These are phyloP conservation scores for Acephala macrosclerotiorum DNA, from an alignment of 2,329 filamentous ascomycete species.

Conservation along the genomic window DNA sequence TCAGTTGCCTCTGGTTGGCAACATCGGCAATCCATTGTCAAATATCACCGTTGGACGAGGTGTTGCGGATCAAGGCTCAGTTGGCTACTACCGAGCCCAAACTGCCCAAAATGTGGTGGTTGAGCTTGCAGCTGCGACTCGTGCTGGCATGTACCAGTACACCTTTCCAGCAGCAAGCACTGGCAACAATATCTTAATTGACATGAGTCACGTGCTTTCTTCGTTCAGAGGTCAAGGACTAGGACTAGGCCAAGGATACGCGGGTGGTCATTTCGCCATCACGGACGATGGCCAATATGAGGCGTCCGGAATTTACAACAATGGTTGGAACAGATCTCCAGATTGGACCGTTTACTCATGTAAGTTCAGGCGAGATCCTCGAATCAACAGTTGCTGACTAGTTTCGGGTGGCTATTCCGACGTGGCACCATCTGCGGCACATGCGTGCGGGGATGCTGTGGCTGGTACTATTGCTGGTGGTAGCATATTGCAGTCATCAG, in stretches of 20 bases:
- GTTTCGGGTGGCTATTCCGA: constrained; percentile 38
- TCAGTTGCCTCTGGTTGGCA: constrained; percentile 62
- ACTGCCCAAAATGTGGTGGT: constrained; percentile 63
- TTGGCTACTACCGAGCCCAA: constrained; percentile 67
- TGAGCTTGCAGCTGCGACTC: constrained; percentile 62
- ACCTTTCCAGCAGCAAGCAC: constrained; percentile 58
- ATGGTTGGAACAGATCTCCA: constrained; percentile 70
- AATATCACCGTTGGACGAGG: constrained; percentile 63
- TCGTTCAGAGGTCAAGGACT: constrained; percentile 67
- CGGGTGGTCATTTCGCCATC: constrained; percentile 64
- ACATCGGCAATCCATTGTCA: constrained; percentile 59
- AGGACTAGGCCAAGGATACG: constrained; percentile 67
- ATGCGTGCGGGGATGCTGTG: constrained; percentile 41
- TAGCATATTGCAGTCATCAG: constrained; percentile 42
- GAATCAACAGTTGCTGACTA: constrained; percentile 12
- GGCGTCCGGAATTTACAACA: constrained; percentile 68
- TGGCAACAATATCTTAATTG: constrained; percentile 34
- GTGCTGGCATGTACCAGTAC: constrained; percentile 68
- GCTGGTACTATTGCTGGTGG: constrained; percentile 38
- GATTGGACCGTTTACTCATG: constrained; percentile 71
- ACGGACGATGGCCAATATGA: constrained; percentile 61
- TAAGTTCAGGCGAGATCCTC: constrained; percentile 43
- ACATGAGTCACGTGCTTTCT: constrained; percentile 60
- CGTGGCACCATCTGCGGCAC: constrained; percentile 27
- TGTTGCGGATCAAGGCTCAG: constrained; percentile 56